These are phyloP conservation scores for Trichoderma sp. DNA, from an alignment of 2,329 filamentous ascomycete species.

Conservation along the genomic window DNA sequence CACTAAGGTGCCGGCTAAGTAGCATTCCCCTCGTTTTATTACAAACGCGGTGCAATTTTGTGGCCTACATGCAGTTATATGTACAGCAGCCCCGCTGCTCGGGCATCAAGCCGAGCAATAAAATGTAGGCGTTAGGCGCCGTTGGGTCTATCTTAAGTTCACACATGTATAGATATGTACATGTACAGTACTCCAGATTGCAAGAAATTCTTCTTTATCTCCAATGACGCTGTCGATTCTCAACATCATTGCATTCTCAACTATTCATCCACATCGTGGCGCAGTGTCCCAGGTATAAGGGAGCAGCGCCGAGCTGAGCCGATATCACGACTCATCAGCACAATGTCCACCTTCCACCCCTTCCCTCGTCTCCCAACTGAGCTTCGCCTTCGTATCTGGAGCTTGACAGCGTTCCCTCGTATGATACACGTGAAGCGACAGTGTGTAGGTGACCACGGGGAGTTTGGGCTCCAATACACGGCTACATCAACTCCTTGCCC, in stretches of 20 bases:
- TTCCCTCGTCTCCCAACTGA: neutral
- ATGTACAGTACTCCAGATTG: neutral
- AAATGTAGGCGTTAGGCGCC: neutral
- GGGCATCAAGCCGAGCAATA: neutral
- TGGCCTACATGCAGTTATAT: neutral
- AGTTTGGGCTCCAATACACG: too few species aligned
- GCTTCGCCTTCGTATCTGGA: neutral
- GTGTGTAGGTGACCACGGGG: too few species aligned
- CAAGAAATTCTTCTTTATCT: neutral
- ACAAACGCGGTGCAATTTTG: accelerated
- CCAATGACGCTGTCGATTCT: neutral
- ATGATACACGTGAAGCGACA: neutral
- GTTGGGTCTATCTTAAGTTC: neutral
- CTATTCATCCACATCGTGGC: neutral
- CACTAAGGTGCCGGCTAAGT: too few species aligned
- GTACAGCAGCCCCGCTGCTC: neutral
- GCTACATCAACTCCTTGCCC: neutral
- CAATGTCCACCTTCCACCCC: neutral
- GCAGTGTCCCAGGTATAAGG: neutral
- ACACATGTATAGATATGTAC: neutral
- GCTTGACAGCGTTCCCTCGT: neutral
- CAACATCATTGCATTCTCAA: neutral
- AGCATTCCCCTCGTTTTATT: too few species aligned
- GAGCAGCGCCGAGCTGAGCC: neutral
- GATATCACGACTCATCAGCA: neutral